A percentile compares a stretch with the other conserved stretches of the same genome.
Conservation (phyloP, 192 early-diverging fungal genomes). For the Coemansia sp. region DNA sequence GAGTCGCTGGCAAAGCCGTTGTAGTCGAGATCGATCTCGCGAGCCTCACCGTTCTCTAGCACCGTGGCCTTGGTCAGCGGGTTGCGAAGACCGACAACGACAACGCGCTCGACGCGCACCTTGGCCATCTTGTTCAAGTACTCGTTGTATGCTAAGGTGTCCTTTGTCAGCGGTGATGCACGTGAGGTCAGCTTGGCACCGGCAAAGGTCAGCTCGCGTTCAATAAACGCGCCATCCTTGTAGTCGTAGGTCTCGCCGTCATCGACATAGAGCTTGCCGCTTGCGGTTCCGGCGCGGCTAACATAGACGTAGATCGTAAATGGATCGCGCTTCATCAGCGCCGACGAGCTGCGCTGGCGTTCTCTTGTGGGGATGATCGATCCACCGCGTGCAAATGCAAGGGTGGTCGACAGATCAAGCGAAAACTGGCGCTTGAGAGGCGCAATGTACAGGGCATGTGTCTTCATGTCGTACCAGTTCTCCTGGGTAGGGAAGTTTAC, state of each 20-base stretch:
- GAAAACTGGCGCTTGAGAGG: constrained; percentile 62
- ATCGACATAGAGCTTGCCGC: constrained; percentile 84
- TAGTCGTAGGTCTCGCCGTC: constrained; percentile 84
- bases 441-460: constrained; percentile 37
- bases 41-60: constrained; percentile 26
- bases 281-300: constrained; percentile 65
- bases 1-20: constrained; percentile 12
- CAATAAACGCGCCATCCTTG: constrained; percentile 68
- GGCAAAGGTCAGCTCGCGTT: constrained; percentile 39
- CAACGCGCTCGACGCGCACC: constrained; percentile 54
- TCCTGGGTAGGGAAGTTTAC: constrained; percentile 74
- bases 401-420: constrained; percentile 67
- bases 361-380: constrained; percentile 84
- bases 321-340: constrained; percentile 81
- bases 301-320: constrained; percentile 87
- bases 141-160: constrained; percentile 15
- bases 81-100: constrained; percentile 42
- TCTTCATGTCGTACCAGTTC: constrained; percentile 61
- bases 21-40: constrained; percentile 33
- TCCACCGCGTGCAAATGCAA: constrained; percentile 88
- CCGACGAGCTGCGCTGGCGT: constrained; percentile 78
- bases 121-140: constrained; percentile 22
- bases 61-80: constrained; percentile 37
- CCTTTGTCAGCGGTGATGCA: constrained; percentile 19
- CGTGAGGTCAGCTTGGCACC: constrained; percentile 43